phyloP scores from a whole-genome alignment of 2,329 filamentous ascomycete genomes.

The Cytospora paraplurivora region DNA sequence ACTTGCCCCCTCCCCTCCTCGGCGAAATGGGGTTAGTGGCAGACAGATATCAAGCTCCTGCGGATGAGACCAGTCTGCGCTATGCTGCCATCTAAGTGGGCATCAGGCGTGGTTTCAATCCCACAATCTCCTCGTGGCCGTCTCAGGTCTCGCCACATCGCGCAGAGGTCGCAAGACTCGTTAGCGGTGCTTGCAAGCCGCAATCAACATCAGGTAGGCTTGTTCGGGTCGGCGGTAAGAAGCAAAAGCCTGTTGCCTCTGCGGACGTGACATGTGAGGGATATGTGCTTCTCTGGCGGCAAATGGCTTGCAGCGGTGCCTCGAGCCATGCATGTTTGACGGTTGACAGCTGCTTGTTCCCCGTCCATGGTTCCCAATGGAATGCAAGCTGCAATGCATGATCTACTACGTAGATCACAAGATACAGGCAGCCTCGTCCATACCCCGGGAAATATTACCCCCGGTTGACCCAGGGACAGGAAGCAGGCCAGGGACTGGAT shows the following conservation, averaged over 20 bases:
- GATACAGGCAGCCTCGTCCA: conserved; percentile 3
- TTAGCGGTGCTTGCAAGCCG: not conserved
- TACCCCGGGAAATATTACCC: conserved; percentile 3
- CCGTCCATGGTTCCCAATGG: conserved; percentile 14
- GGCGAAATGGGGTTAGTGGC: not conserved
- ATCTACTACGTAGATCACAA: conserved; percentile 11
- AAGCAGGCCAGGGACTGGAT: not conserved
- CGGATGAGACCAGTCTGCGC: not conserved
- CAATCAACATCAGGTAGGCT: not conserved
- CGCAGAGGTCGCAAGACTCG: not conserved
- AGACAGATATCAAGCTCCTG: not conserved
- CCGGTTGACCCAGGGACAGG: not conserved
- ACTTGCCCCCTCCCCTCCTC: not conserved
- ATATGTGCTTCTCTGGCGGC: conserved; percentile 13
- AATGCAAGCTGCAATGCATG: conserved; percentile 28
- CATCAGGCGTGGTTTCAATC: not conserved
- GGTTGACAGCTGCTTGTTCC: conserved; percentile 25
- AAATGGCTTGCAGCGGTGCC: conserved; percentile 15
- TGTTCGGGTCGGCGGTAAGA: not conserved
- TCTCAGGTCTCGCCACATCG: conserved; percentile 26
- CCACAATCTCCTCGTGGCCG: conserved; percentile 18
- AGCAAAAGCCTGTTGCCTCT: conserved; percentile 14
- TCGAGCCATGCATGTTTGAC: conserved; percentile 26
- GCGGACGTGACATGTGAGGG: conserved; percentile 17
- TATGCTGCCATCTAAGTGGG: not conserved